A percentile compares a stretch with the other conserved stretches of the same genome.
Conservation (phyloP, 768 basidiomycete genomes). For the Baorangia bicolor region DNA sequence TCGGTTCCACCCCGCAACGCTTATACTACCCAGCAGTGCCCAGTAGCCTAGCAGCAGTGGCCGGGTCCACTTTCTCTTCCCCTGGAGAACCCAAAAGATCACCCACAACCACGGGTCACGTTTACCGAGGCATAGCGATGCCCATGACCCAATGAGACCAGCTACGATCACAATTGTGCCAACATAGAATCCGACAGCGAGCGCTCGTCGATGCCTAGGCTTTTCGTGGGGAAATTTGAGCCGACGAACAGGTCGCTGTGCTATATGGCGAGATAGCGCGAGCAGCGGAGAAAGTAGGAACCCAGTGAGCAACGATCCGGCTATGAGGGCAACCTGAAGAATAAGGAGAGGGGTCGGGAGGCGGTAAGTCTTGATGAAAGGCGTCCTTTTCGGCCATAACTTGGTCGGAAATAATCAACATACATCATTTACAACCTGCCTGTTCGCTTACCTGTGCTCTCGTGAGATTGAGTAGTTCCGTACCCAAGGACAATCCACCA, state of each 20-base stretch:
- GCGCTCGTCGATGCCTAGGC: slow-evolving; percentile 71
- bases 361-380: slow-evolving; percentile 88
- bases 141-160: slow-evolving; percentile 88
- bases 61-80: slow-evolving; percentile 75
- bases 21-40: slow-evolving; percentile 74
- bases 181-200: slow-evolving; percentile 82
- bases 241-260: slow-evolving; percentile 79
- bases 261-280: slow-evolving; percentile 87
- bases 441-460: slow-evolving; percentile 63
- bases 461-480: slow-evolving; percentile 86
- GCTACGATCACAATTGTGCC: slow-evolving; percentile 76
- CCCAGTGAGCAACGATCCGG: slow-evolving; percentile 89
- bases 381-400: slow-evolving; percentile 79
- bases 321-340: slow-evolving; percentile 90
- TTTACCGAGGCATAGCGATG: slow-evolving; percentile 77
- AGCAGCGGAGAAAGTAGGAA: slow-evolving; percentile 94
- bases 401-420: slow-evolving; percentile 28
- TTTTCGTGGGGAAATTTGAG: slow-evolving; percentile 83
- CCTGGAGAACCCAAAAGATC: slow-evolving; percentile 74
- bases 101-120: slow-evolving; percentile 90
- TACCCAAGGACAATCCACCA: slow-evolving; percentile 80
- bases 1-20: slow-evolving; percentile 93
- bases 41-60: slow-evolving; percentile 81
- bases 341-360: slow-evolving; percentile 88
- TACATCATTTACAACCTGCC: neutral